Evolutionary conservation across 371 early-diverging fungal genomes (phyloP).

Genomic region (Mortierella polycephala): DNA sequence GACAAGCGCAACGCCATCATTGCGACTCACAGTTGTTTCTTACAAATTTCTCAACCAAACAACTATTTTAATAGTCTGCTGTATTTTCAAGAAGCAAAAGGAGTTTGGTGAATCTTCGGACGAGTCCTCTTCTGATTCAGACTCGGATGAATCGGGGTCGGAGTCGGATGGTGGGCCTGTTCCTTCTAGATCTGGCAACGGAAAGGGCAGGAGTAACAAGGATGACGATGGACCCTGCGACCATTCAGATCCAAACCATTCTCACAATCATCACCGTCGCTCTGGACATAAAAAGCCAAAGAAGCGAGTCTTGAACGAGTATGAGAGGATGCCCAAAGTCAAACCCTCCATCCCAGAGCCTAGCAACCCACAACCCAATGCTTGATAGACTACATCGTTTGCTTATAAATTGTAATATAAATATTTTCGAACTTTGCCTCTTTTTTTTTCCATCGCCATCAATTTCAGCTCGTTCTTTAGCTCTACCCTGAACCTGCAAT

Average conservation of each 20-base stretch:
- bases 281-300: constrained; percentile 53
- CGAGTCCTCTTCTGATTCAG: constrained; percentile 61
- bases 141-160: constrained; percentile 43
- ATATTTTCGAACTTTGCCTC: too few relatives aligned
- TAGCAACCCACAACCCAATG: constrained; percentile 13
- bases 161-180: constrained; percentile 56
- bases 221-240: constrained; percentile 43
- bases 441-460: too few relatives aligned
- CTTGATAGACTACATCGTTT: background rate
- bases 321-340: constrained; percentile 72
- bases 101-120: constrained; percentile 78
- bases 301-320: constrained; percentile 73
- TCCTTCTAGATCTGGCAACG: constrained; percentile 9
- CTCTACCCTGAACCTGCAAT: too few relatives aligned
- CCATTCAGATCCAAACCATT: constrained; percentile 22
- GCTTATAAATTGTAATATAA: too few relatives aligned
- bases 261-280: constrained; percentile 31
- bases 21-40: too few relatives aligned
- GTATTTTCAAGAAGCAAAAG: constrained; percentile 84
- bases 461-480: too few relatives aligned
- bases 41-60: too few relatives aligned
- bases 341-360: constrained; percentile 18
- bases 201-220: constrained; percentile 22
- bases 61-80: constrained; percentile 73
- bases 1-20: too few relatives aligned